phyloP scores from a whole-genome alignment of 1,284 basidiomycete species.

The Rhodofomes roseus region DNA sequence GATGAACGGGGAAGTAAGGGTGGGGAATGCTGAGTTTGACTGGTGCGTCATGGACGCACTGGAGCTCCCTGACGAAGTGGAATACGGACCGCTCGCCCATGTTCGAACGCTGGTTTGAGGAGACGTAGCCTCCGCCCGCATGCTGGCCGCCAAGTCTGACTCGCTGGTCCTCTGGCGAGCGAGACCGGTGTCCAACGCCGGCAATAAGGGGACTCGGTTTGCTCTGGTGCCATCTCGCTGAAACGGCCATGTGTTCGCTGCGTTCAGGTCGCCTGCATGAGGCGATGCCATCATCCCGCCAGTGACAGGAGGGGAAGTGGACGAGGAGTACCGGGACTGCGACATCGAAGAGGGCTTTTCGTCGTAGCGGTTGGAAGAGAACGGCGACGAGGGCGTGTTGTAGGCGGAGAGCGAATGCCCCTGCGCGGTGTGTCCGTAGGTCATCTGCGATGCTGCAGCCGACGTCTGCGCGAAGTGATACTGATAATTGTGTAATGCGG shows the following conservation, averaged over 20 bases:
- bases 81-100: conserved; percentile 29
- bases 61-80: conserved; percentile 26
- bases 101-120: conserved; percentile 25
- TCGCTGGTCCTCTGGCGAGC: conserved; percentile 20
- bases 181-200: conserved; percentile 26
- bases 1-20: conserved; percentile 41
- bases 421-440: neutral
- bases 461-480: conserved; percentile 18
- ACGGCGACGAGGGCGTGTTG: conserved; percentile 16
- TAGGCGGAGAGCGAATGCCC: conserved; percentile 12
- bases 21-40: conserved; percentile 26
- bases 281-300: neutral
- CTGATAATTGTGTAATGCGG: conserved; percentile 17
- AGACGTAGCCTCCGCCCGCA: conserved; percentile 22
- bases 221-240: conserved; percentile 18
- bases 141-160: conserved; percentile 10
- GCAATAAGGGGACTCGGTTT: conserved; percentile 24
- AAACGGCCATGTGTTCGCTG: neutral
- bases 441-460: conserved; percentile 14
- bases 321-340: neutral
- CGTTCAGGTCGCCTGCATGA: neutral
- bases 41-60: conserved; percentile 21
- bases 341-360: conserved; percentile 7
- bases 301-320: neutral
- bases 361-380: conserved; percentile 16